Base-by-base conservation (phyloP, 2,329 filamentous ascomycete species). In the Zopfia rhizophila region DNA sequence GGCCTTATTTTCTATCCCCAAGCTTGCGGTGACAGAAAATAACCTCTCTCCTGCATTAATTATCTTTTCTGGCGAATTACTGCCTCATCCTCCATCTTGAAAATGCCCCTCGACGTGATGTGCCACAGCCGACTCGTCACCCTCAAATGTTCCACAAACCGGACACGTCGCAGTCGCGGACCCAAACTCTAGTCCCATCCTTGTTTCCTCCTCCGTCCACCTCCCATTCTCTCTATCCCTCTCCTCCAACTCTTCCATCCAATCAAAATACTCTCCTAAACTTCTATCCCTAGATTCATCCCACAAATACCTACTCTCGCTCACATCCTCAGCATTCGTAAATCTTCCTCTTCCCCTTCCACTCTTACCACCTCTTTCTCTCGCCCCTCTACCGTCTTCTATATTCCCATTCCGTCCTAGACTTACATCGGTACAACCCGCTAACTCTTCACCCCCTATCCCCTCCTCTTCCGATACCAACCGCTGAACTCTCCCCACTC, bases 401-500 rank as follows among this genome's bases (percentile, higher is more conserved):
- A 19, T 11, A 13, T 63, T 60, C 1, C 61, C 66, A 48, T 69
- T 48, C 31, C 67, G 47, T 2, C 66, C 66, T 17, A 70, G 13
- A 2, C 48, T 49, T 18, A 56, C 64, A 1, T 38, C 56, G 7
- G 43, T 37, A 12, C 58, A 66, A 4, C 62, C 62, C 40, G 58
- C 66, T 14, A 54, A 13, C n/a, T 48, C 55, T 49, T 68, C 63
- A 7, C 65, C 67, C 14, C 32, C 43, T 28, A 46, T 16, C 0
- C 61, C 49, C 21, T 65, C 59, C 2, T 28, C 49, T 51, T 31
- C 64, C 41, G 12, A 47, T 2, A 71, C 75, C 69, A 90, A 78
- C 31, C 78, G 75, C 69, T 92, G 89, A 19, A 93, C 89, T 12
- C 89, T 76, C 2, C 89, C 89, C 3, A 93, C 82, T 18, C 87